Evolutionary conservation across 805 yeast genomes (phyloP), one percentile per base, ranked within the genome.

Genomic region (Kluyveromyces wickerhamii): DNA sequence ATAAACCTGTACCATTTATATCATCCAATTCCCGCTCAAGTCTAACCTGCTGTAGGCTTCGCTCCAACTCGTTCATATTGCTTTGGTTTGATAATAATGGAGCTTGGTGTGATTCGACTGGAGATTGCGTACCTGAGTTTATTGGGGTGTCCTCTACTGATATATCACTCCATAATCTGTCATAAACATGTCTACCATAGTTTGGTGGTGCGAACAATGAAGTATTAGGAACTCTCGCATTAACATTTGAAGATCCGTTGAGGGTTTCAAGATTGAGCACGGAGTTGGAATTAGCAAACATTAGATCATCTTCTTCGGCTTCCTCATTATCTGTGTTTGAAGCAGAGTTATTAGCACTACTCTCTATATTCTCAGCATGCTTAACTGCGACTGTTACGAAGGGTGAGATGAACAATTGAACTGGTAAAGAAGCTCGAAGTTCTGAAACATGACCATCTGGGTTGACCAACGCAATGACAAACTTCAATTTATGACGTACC

Each of bases 401-500:
- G 5, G 97, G 96, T 4, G 80, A 72, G 17, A 86, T 79, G 56
- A 80, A 84, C 21, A 85, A 56, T 19, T 69, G 72, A 4, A 89
- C 67, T 0, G 97, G 97, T 42, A 89, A 64, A 0, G 96, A 80
- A 0, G 96, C 96, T 21, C 97, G 67, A 33, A 89, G 65, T 56
- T 88, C 96, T 1, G 96, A 85, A 3, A 80, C 77, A 52, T 89
- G 97, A 3, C 95, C 95, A 56, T 87, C 96, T 0, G 94, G 81
- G 52, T 92, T 89, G 26, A 75, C 59, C 43, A 92, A 66, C 2
- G 85, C 80, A 38, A 92, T 74, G 7, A 74, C 77, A 53, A 88
- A 84, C 49, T 85, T 81, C 37, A 92, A 60, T 60, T 87, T 88
- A 62, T 92, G 98, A 37, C 94, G 74, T 10, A 92, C 87, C 55